Evolutionary conservation across 495 filamentous ascomycete genomes (phyloP), one percentile per base, ranked within the genome.

Genomic region (Penicillium arizonense): DNA sequence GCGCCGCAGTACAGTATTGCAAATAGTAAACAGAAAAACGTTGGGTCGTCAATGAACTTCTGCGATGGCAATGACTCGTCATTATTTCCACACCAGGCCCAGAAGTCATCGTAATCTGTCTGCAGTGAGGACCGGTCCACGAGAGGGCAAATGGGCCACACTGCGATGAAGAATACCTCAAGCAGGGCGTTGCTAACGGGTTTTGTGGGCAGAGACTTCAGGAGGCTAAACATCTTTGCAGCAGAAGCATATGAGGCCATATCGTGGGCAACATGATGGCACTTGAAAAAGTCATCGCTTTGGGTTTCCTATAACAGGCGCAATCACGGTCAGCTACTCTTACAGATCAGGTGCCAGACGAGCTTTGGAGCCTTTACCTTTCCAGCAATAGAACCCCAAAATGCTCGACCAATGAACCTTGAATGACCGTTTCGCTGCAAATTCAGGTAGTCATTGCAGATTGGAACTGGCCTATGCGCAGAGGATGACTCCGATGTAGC

Each of bases 21-120:
- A 38, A 55, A 63, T 11, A 63, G 44, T 21, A 61, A 48, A 26
- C 57, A 56, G 40, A 53, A 34, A 21, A 56, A 61, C 6, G 59
- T 63, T 5, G 59, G 59, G 37, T 63, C 54, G 12, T 61, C 33
- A 18, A 54, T 13, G 5, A 65, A 10, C 20, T 47, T 52, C 4
- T n/a, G 10, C 7, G 58, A 50, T 26, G 45, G 47, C 5, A 38
- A 7, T 13, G 16, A 16, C 14, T 33, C 33, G 16, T 30, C 54
- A 45, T 55, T 43, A 3, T 9, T 30, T 30, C 26, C 23, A 34
- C 50, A 56, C 44, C 52, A 61, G 23, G 52, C 23, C 62, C 59
- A 65, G 44, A 65, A 60, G 0, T 28, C 39, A 24, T 56, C 53
- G 26, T 60, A 63, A 2, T 59, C 43, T 23, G 26, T 18, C 33